Base-by-base conservation (phyloP, 768 basidiomycete genomes). In the Boletales sp. region DNA sequence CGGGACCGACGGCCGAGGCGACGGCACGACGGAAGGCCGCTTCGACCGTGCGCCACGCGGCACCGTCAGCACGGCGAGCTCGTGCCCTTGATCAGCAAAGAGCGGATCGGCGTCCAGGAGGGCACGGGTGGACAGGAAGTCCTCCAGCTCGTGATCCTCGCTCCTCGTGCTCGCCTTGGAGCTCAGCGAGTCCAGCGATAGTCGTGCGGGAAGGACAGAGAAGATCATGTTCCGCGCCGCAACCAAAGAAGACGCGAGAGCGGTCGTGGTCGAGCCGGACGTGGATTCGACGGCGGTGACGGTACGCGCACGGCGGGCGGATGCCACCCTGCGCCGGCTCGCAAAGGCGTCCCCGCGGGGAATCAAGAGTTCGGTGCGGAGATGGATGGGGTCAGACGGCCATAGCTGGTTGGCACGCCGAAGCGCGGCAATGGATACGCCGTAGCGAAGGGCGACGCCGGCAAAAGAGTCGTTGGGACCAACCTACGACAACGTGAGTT, bases 391-490 rank as follows among this genome's bases (percentile, higher is more conserved):
- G 64, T 98, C 96, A 8, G 90, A 87, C 7, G 91, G 67, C 96
- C 96, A 99, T 8, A 99, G 74, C 56, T 94, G 90, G 67, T 99
- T 99, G 42, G 85, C 84, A 57, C 84, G 78, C 42, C 94, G 85
- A 12, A 99, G 78, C 13, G 87, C 85, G 25, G 90, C 79, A 46
- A 96, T 74, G 15, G 85, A 79, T 47, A 95, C 86, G 2, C 90
- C 91, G 66, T 97, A 96, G 59, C 85, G 90, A 43, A 98, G 74
- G 0, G 95, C 84, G 12, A 98, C 85, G 25, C 91, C 87, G 14
- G 92, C 81, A 30, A 97, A 72, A 10, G 94, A 88, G 64, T 98
- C 94, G 14, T 73, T 77, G 2, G 82, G 72, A 45, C 75, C 70
- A 36, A 97, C 75, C 94, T 90, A 59, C 18, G 25, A 48, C 49